Evolutionary conservation across 1,284 basidiomycete genomes (phyloP), one percentile per base, ranked within the genome.

Genomic region (Pseudozyma sp.): DNA sequence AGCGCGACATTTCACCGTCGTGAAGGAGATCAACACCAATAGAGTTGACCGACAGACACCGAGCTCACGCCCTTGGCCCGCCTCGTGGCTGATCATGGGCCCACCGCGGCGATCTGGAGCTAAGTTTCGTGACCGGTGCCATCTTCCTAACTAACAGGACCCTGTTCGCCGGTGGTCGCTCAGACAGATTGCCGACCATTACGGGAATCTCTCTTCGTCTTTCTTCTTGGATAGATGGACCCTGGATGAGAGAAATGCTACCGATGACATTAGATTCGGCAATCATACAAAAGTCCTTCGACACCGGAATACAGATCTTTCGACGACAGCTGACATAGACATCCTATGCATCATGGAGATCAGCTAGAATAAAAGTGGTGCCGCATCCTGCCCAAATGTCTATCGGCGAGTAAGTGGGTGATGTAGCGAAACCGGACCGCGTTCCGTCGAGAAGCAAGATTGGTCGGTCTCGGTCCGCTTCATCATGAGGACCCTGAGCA

Each of bases 311-410:
- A 31, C 3, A 31, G 25, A 31, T 31, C 6, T 31, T 31, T 31
- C 25, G 25, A 31, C 25, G 36, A 39, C 16, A 16, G 50, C n/a
- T 18, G 50, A 18, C 42, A 9, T n/a, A 39, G n/a, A 38, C 18
- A 43, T 16, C 21, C 52, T 43, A 53, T 53, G 39, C n/a, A 25
- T 25, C 25, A 35, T 18, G 52, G n/a, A 40, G 39, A 42, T 70
- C 51, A 34, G 53, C 61, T 25, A 69, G 71, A 39, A 78, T 60
- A 44, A 75, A 76, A n/a, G 60, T 76, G 12, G 72, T 76, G 0
- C 68, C 72, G 44, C 54, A 69, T 5, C 72, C 69, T 16, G 76
- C 72, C 76, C 76, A 78, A 18, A 77, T 36, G 34, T 70, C 45
- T 5, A 59, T 16, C 16, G 70, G 67, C n/a, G 40, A 39, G 34